These are phyloP conservation scores for Moesziomyces antarcticus DNA, from an alignment of 1,284 basidiomycete genomes.

Conservation along the genomic window DNA sequence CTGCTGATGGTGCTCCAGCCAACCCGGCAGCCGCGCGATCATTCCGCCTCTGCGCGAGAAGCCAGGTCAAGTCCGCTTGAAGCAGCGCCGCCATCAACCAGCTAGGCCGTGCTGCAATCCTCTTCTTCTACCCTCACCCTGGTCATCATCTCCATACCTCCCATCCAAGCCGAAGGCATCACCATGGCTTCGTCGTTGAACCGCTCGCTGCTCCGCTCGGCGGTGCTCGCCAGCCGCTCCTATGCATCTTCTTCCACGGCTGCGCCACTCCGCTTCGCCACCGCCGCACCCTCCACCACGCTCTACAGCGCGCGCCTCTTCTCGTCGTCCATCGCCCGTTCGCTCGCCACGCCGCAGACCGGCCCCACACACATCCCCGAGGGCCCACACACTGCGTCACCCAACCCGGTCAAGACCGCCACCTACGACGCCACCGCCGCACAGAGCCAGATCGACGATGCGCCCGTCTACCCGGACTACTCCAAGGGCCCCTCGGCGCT, in stretches of 20 bases:
- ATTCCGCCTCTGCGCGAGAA: no score
- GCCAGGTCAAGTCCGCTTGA: neutral
- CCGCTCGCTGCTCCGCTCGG: conserved; percentile 47
- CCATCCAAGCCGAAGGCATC: neutral
- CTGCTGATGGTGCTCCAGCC: no score
- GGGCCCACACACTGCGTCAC: conserved; percentile 21
- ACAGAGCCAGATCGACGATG: conserved; percentile 27
- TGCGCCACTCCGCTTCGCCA: conserved; percentile 36
- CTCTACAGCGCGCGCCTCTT: conserved; percentile 42
- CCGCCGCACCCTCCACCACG: conserved; percentile 25
- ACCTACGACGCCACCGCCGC: conserved; percentile 31
- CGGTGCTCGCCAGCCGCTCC: conserved; percentile 40
- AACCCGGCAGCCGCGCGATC: no score
- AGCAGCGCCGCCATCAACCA: neutral
- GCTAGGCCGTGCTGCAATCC: no score
- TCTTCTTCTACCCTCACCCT: neutral
- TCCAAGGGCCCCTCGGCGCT: conserved; percentile 74
- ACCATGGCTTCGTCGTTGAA: conserved; percentile 46
- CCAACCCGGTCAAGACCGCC: conserved; percentile 36
- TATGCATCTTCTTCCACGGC: conserved; percentile 35
- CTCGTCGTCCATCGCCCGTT: conserved; percentile 40
- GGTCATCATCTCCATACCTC: neutral
- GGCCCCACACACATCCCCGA: conserved; percentile 37
- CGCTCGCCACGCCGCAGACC: conserved; percentile 46
- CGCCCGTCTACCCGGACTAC: conserved; percentile 66